Evolutionary conservation across 768 basidiomycete genomes (phyloP), one percentile per base, ranked within the genome.

Genomic region (Omphalotus guepiniiformis): DNA sequence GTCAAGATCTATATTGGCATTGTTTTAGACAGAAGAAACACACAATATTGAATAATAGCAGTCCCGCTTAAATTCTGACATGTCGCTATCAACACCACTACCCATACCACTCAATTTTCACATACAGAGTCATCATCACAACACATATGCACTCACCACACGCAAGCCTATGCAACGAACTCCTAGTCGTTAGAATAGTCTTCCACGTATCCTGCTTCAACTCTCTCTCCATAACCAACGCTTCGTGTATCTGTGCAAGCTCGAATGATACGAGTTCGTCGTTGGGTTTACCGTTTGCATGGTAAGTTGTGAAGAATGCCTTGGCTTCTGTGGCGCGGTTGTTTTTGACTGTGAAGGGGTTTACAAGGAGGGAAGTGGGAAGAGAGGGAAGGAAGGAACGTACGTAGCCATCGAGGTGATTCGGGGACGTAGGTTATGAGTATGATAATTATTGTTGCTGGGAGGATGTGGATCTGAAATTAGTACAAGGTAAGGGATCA

Each of bases 11-110:
- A 19, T 3, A 39, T 7, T 2, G 16, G 28, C 12, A 12, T 12
- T 22, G 18, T 13, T 21, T 4, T 6, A 5, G 15, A 25, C 6
- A 16, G 35, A 41, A 25, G 18, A 5, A 16, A 27, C 46, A 23
- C 34, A 47, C 46, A 48, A 22, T 48, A 48, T 19, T 21, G 29
- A 16, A 48, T 48, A 30, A 48, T 48, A 25, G 47, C 47, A 6
- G 47, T 48, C 6, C 47, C 47, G 15, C 47, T 48, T 27, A 48
- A 7, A n/a, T 48, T 48, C 39, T 48, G 47, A 25, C 35, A 38
- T 11, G 39, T 29, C 2, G 38, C 47, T 35, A 48, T 48, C 36
- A 48, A 19, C n/a, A 48, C 23, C 16, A 48, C 47, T 48, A n/a
- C n/a, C n/a, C n/a, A n/a, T n/a, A n/a, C n/a, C n/a, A n/a, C n/a